phyloP scores from a whole-genome alignment of 2,329 filamentous ascomycete genomes.

The Boeremia lycopersici region DNA sequence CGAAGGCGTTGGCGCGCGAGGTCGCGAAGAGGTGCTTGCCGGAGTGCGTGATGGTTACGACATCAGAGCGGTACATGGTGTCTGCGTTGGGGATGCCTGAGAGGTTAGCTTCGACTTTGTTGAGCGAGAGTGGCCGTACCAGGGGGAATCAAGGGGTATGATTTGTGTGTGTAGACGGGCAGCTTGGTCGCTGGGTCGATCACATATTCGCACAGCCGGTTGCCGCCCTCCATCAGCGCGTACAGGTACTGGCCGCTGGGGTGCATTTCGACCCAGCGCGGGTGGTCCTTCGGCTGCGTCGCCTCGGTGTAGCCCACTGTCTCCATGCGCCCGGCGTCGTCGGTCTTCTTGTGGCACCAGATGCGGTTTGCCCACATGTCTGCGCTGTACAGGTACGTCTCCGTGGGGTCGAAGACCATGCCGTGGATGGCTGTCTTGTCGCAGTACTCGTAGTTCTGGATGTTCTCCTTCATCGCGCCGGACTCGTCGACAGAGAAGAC shows the following conservation, averaged over 20 bases:
- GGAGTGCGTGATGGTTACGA: constrained; percentile 73
- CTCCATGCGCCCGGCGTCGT: constrained; percentile 64
- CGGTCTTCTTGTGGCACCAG: constrained; percentile 80
- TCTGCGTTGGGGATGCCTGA: constrained; percentile 56
- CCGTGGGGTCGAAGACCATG: constrained; percentile 78
- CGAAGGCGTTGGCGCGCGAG: constrained; percentile 76
- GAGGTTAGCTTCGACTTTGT: background rate
- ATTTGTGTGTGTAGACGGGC: constrained; percentile 77
- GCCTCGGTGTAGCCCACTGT: constrained; percentile 76
- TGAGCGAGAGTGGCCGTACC: constrained; percentile 49
- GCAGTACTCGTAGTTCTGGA: constrained; percentile 76
- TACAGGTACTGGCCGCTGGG: constrained; percentile 80
- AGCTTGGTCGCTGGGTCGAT: constrained; percentile 75
- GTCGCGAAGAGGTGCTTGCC: constrained; percentile 83
- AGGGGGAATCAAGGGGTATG: constrained; percentile 80
- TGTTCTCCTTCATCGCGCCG: constrained; percentile 66
- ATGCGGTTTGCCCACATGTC: constrained; percentile 79
- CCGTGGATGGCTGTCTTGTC: constrained; percentile 76
- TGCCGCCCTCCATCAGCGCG: constrained; percentile 88
- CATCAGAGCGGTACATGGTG: constrained; percentile 79
- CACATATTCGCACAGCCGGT: constrained; percentile 80
- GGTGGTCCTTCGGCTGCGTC: constrained; percentile 74
- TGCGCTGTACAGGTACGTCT: constrained; percentile 78
- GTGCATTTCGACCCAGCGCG: constrained; percentile 87
- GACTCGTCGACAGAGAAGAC: constrained; percentile 67